phyloP scores from a whole-genome alignment of 2,329 filamentous ascomycete species.

The Simplicillium aogashimaense region DNA sequence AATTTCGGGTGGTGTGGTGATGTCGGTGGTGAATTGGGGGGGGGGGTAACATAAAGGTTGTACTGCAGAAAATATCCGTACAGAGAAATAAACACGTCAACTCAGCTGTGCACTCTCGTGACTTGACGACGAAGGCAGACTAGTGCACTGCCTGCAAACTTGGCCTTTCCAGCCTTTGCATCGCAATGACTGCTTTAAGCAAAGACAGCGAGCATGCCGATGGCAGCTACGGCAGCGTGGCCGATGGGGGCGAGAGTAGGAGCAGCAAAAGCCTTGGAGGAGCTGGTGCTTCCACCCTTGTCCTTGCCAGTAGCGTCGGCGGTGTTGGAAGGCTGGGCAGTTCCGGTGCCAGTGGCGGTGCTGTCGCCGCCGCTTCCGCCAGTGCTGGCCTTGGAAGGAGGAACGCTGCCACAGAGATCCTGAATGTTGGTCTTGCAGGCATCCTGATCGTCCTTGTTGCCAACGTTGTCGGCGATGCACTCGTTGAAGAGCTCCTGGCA shows the following conservation, averaged over 20 bases:
- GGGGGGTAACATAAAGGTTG: no score
- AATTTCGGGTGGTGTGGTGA: slow-evolving; percentile 3
- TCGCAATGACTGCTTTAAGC: neutral
- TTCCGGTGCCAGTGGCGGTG: slow-evolving; percentile 7
- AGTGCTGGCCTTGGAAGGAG: slow-evolving; percentile 22
- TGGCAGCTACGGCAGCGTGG: slow-evolving; percentile 34
- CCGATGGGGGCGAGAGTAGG: slow-evolving; percentile 31
- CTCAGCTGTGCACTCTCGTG: slow-evolving; percentile 4
- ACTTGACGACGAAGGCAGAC: neutral
- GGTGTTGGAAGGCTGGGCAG: slow-evolving; percentile 17
- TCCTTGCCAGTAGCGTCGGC: slow-evolving; percentile 12
- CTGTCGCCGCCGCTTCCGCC: slow-evolving; percentile 10
- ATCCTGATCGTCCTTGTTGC: slow-evolving; percentile 30
- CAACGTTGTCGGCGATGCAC: slow-evolving; percentile 34
- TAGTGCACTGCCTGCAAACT: slow-evolving; percentile 3
- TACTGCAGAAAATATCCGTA: slow-evolving; percentile 12
- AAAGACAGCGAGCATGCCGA: slow-evolving; percentile 42
- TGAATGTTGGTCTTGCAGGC: slow-evolving; percentile 38
- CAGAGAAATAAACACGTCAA: slow-evolving; percentile 18
- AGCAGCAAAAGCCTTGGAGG: slow-evolving; percentile 24
- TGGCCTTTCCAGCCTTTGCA: neutral
- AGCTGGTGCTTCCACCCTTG: slow-evolving; percentile 18
- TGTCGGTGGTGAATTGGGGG: no score
- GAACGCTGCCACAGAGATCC: slow-evolving; percentile 33
- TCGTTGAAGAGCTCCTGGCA: slow-evolving; percentile 37